phyloP scores from a whole-genome alignment of 495 filamentous ascomycete species.

The Trichoderma gamsii region DNA sequence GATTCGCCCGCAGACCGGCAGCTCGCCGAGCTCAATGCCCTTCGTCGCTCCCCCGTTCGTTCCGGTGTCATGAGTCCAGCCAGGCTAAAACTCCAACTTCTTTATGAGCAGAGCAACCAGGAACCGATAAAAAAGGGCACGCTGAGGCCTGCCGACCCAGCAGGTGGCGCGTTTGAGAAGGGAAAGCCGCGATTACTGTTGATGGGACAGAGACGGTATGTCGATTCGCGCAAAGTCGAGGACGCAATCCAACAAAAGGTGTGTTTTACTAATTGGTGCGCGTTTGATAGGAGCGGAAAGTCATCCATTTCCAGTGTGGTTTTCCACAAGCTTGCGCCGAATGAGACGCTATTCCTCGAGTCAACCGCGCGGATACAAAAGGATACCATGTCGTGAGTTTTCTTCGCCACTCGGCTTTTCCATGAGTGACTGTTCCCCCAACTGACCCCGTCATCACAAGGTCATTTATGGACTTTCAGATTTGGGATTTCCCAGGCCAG shows the following conservation, averaged over 20 bases:
- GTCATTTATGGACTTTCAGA: slow-evolving; percentile 98
- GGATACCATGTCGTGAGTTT: slow-evolving; percentile 74
- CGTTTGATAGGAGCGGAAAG: slow-evolving; percentile 72
- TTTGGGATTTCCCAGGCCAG: slow-evolving; percentile 95
- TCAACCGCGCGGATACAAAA: slow-evolving; percentile 89
- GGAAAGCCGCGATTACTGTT: slow-evolving; percentile 81
- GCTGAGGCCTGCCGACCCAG: slow-evolving; percentile 34
- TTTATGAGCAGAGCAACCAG: slow-evolving; percentile 50
- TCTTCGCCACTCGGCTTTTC: slow-evolving; percentile 9
- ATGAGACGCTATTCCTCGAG: slow-evolving; percentile 90
- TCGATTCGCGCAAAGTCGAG: not conserved
- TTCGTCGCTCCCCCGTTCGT: slow-evolving; percentile 1
- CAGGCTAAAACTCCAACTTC: slow-evolving; percentile 48
- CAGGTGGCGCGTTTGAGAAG: slow-evolving; percentile 37
- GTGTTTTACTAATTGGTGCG: not conserved
- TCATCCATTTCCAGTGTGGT: slow-evolving; percentile 97
- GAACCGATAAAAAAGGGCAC: slow-evolving; percentile 38
- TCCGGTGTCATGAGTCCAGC: slow-evolving; percentile 33
- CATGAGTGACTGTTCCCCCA: slow-evolving; percentile 20
- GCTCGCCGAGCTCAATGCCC: not conserved
- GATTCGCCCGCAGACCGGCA: slow-evolving; percentile 8
- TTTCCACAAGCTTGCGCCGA: slow-evolving; percentile 93
- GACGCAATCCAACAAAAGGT: slow-evolving; percentile 22
- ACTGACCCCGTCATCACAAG: slow-evolving; percentile 35
- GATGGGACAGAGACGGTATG: slow-evolving; percentile 90